phyloP scores from a whole-genome alignment of 768 basidiomycete genomes.

The Agrocybe pediades region DNA sequence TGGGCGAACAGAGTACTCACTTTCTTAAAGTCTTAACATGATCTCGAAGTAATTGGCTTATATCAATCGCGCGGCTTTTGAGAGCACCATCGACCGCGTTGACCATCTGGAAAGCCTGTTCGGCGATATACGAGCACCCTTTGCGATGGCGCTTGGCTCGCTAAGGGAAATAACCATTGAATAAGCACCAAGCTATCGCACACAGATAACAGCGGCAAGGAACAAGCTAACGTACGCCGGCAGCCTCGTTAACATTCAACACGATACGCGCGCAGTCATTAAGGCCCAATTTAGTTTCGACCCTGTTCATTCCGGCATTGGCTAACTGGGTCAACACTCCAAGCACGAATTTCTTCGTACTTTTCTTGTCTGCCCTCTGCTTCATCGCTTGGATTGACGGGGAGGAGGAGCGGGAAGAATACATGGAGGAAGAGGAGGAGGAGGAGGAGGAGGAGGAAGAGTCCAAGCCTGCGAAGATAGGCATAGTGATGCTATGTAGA shows the following conservation, averaged over 20 bases:
- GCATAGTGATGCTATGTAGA: constrained; percentile 7
- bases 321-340: constrained; percentile 12
- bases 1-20: constrained; percentile 1
- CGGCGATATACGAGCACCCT: constrained; percentile 20
- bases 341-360: constrained; percentile 10
- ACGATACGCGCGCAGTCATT: constrained; percentile 17
- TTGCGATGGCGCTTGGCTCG: constrained; percentile 20
- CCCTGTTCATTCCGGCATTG: constrained; percentile 7
- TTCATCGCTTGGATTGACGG: no score
- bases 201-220: not conserved
- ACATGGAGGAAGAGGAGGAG: not conserved
- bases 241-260: constrained; percentile 20
- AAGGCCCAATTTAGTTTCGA: constrained; percentile 20
- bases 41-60: constrained; percentile 18
- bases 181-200: not conserved
- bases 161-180: constrained; percentile 3
- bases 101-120: constrained; percentile 21
- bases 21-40: constrained; percentile 20
- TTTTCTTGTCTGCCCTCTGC: not conserved
- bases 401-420: not conserved
- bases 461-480: constrained; percentile 10
- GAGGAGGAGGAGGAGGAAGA: constrained; percentile 4
- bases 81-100: constrained; percentile 25
- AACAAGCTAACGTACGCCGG: constrained; percentile 14
- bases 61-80: constrained; percentile 24